Base-by-base conservation (phyloP, 768 basidiomycete species). In the Hygrophoropsis aurantiaca region DNA sequence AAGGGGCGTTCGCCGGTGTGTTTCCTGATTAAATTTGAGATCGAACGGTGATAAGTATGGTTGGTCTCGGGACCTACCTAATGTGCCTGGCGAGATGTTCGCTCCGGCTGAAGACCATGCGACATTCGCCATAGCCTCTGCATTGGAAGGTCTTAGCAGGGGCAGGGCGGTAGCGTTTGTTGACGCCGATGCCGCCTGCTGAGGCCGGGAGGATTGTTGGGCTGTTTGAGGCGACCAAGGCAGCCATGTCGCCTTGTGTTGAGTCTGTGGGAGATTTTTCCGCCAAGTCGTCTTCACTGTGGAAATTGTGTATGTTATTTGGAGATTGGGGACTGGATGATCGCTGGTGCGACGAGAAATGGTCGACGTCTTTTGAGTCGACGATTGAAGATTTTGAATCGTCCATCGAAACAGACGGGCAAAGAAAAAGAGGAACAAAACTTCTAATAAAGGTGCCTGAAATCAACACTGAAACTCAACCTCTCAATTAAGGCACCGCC, bases 1-100 rank as follows among this genome's bases (percentile, higher is more conserved):
- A 98, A 98, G 15, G 95, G 95, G 16, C 94, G 84, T 64, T 97
- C 95, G 52, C 95, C 95, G 4, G 95, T 97, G 68, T 98, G 95
- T 79, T 97, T 97, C 56, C 94, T 97, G 50, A 54, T 60, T 40
- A 24, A 30, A 30, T 7, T 7, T 30, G 27, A 57, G 57, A 66
- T 62, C 56, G 49, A 57, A 45, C 25, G 45, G 52, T 53, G 56
- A 50, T 47, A 43, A 44, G 46, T 56, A 57, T 58, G 56, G 13
- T 30, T 30, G 27, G n/a, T n/a, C n/a, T 54, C 47, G 61, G 57
- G 50, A 66, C 82, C 65, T 61, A 94, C 94, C 95, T 77, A 65
- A 97, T 89, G 74, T 98, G 95, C 58, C 95, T 78, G 50, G 94
- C 93, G 5, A 98, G 75, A 71, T 98, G 95, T 69, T 98, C 95